Evolutionary conservation across 805 yeast species (phyloP), one percentile per base, ranked within the genome.

Genomic region (Candida insectalens): DNA sequence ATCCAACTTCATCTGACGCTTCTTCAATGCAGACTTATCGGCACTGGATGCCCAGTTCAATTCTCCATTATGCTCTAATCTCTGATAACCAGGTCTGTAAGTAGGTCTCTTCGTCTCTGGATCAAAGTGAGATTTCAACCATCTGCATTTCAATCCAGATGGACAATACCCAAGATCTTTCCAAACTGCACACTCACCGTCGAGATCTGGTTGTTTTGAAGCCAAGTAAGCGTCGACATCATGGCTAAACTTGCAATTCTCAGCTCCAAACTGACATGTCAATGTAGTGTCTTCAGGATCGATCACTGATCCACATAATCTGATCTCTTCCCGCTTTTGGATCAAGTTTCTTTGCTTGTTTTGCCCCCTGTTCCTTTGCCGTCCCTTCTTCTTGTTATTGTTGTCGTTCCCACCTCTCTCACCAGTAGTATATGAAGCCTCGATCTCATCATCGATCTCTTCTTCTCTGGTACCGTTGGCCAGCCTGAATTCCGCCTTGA

Each of bases 121-220:
- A 44, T 69, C 53, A 49, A 62, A 69, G 59, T 92, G 97, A 12
- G 83, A 71, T 3, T 70, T 61, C 37, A 92, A 67, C 84, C 95
- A 92, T 47, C 96, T 73, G 60, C 99, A 92, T 55, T 84, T 89
- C 46, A 83, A 59, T 0, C 98, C 98, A 40, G 81, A 71, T 4
- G 95, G 95, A 64, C 99, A 92, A 49, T 74, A 77, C 0, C 99
- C 99, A 23, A 84, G 63, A 1, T 82, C 79, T 22, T 62, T 63
- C 51, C 62, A 87, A 3, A 84, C 95, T 0, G 98, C 97, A 58
- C 99, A 92, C 2, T 49, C 49, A 0, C 94, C 94, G 7, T 67
- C 71, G 16, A 84, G 60, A 52, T 92, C 97, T 0, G 59, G 65
- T 1, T 75, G 80, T 54, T 92, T 89, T 17, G 70, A 53, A 1